Base-by-base conservation (phyloP, 345 rosid species). In the Trapa incisa region DNA sequence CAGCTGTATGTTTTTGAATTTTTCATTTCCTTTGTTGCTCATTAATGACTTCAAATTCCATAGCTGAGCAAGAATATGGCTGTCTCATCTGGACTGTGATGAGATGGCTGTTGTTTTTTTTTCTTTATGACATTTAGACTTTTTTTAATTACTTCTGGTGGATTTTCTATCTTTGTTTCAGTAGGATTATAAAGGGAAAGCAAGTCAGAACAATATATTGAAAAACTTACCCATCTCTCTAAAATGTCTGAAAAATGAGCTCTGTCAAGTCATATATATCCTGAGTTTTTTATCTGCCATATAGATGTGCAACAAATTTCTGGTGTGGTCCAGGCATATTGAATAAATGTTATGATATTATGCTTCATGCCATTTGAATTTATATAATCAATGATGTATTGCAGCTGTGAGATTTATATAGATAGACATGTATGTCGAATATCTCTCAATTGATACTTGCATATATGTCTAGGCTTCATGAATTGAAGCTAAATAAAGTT, bases 1-100 rank as follows among this genome's bases (percentile, higher is more conserved):
- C 97, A 71, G 99, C 99, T 81, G 99, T 89, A 94, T 74, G 92
- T 75, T 69, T 37, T 60, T 58, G 16, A 2, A 58, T 32, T 29
- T 22, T 29, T 9, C 37, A 4, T n/a, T 54, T 54, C 10, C 63
- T 58, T 58, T 58, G 5, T 5, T 58, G 63, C 63, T 32, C 16
- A 2, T 2, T 33, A 11, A 10, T 33, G 38, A 10, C 37, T 11
- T 8, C 11, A 35, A 12, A 32, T 35, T 58, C 63, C 63, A 58
- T 8, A 33, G 12, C 36, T 32, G 37, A 58, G 38, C 4, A 35
- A 54, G 37, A 10, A 10, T 32, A 58, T 32, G 32, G 9, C 12
- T 65, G 67, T 22, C 33, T 54, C 12, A 16, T 54, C 12, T 54
- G 60, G 22, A 54, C 33, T 11, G 2, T 22, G 60, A 54, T 35